phyloP scores from a whole-genome alignment of 2,329 filamentous ascomycete genomes.

The Camillea tinctor region DNA sequence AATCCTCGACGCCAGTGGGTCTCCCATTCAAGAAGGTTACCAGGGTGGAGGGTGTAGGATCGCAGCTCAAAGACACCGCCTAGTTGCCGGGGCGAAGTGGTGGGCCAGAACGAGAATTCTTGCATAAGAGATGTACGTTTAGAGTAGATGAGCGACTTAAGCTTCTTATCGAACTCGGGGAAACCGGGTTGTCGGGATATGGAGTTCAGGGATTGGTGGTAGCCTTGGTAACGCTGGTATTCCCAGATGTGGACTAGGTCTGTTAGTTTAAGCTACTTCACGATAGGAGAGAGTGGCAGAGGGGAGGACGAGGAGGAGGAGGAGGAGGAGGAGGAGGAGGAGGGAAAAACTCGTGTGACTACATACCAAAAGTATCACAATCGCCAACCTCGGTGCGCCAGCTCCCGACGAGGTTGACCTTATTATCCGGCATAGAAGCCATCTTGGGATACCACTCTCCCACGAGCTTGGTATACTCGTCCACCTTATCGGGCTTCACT shows the following conservation, averaged over 20 bases:
- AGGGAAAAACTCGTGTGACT: neutral
- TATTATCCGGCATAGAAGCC: constrained; percentile 81
- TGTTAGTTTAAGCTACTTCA: constrained; percentile 10
- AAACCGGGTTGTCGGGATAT: constrained; percentile 85
- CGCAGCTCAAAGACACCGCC: constrained; percentile 94
- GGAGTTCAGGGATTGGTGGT: constrained; percentile 84
- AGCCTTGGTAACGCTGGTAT: constrained; percentile 95
- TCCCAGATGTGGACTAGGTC: constrained; percentile 95
- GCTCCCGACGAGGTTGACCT: constrained; percentile 93
- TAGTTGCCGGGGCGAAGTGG: constrained; percentile 81
- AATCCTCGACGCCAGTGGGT: constrained; percentile 94
- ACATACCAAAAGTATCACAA: constrained; percentile 76
- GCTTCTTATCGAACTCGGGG: constrained; percentile 76
- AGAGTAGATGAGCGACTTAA: constrained; percentile 78
- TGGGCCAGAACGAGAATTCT: constrained; percentile 99
- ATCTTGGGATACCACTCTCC: constrained; percentile 91
- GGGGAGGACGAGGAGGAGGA: too few species aligned
- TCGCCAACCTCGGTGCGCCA: constrained; percentile 98
- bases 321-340: too few species aligned
- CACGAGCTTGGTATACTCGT: constrained; percentile 89
- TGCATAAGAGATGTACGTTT: constrained; percentile 96
- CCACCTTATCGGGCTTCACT: constrained; percentile 91
- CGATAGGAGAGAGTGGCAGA: neutral
- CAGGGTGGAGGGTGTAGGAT: constrained; percentile 93
- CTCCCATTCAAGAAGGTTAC: constrained; percentile 97